These are phyloP conservation scores for Jamesozyma hellenica DNA, from an alignment of 805 yeast species.

Conservation along the genomic window DNA sequence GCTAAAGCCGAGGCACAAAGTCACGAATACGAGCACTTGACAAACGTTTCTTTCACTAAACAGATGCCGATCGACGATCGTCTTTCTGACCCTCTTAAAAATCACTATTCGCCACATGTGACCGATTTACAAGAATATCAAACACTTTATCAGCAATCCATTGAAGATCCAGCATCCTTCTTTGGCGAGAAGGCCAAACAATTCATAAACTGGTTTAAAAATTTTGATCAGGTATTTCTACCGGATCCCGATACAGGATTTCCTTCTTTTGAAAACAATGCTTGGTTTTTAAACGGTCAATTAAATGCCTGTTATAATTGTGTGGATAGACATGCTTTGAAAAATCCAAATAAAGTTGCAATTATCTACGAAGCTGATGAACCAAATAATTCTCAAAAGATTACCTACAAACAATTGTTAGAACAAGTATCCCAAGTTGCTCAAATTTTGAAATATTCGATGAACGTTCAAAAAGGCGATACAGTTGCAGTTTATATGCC, in stretches of 20 bases:
- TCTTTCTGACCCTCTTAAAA: slow-evolving; percentile 11
- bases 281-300: slow-evolving; percentile 76
- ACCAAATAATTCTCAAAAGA: slow-evolving; percentile 40
- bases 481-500: slow-evolving; percentile 82
- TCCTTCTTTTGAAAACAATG: slow-evolving; percentile 39
- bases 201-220: slow-evolving; percentile 69
- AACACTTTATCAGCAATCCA: slow-evolving; percentile 59
- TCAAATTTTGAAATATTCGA: slow-evolving; percentile 46
- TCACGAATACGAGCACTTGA: slow-evolving; percentile 14
- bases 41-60: slow-evolving; percentile 16
- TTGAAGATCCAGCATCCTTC: slow-evolving; percentile 69
- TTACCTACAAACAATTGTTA: slow-evolving; percentile 64
- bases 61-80: slow-evolving; percentile 17
- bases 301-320: slow-evolving; percentile 72
- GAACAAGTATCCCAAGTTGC: slow-evolving; percentile 63
- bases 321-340: slow-evolving; percentile 72
- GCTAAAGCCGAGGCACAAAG: not conserved
- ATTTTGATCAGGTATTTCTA: slow-evolving; percentile 45
- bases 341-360: slow-evolving; percentile 63
- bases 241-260: slow-evolving; percentile 29
- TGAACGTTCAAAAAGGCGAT: slow-evolving; percentile 73
- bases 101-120: slow-evolving; percentile 44
- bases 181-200: slow-evolving; percentile 70
- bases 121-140: slow-evolving; percentile 43
- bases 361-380: slow-evolving; percentile 77